Evolutionary conservation across 2,329 filamentous ascomycete species (phyloP).

Genomic region (Bipolaris gigantea): DNA sequence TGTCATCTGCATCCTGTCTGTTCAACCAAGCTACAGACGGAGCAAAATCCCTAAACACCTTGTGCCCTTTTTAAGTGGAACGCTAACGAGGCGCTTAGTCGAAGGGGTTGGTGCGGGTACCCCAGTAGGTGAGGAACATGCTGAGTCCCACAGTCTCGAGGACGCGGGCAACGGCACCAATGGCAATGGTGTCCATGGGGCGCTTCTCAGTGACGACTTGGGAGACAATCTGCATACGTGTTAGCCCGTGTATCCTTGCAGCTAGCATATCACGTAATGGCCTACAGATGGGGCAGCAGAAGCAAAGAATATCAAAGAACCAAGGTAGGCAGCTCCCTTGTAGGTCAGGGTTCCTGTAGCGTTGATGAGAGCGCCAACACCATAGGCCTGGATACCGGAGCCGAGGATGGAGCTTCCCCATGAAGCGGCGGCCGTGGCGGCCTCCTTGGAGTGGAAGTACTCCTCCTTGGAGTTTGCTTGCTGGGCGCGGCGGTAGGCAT

Average conservation of each 20-base stretch:
- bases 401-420: constrained; percentile 90
- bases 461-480: constrained; percentile 92
- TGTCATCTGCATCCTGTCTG: constrained; percentile 25
- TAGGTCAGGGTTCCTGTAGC: constrained; percentile 93
- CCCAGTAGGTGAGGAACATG: constrained; percentile 96
- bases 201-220: constrained; percentile 91
- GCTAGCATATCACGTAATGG: constrained; percentile 23
- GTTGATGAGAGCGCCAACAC: constrained; percentile 82
- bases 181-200: constrained; percentile 84
- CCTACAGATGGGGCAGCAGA: constrained; percentile 83
- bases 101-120: constrained; percentile 91
- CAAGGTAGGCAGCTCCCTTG: constrained; percentile 95
- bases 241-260: constrained; percentile 20
- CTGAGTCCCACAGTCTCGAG: constrained; percentile 92
- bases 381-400: constrained; percentile 85
- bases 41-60: constrained; percentile 26
- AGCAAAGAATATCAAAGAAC: constrained; percentile 86
- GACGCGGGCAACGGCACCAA: constrained; percentile 79
- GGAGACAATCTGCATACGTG: constrained; percentile 68
- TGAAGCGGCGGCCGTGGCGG: constrained; percentile 79
- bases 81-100: constrained; percentile 57
- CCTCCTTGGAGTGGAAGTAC: constrained; percentile 92
- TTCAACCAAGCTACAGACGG: constrained; percentile 33
- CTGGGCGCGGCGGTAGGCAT: constrained; percentile 92
- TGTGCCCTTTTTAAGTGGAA: constrained; percentile 6